Base-by-base conservation (phyloP, 176 grass and related monocot genomes). In the Hsuehochloa calcarea region DNA sequence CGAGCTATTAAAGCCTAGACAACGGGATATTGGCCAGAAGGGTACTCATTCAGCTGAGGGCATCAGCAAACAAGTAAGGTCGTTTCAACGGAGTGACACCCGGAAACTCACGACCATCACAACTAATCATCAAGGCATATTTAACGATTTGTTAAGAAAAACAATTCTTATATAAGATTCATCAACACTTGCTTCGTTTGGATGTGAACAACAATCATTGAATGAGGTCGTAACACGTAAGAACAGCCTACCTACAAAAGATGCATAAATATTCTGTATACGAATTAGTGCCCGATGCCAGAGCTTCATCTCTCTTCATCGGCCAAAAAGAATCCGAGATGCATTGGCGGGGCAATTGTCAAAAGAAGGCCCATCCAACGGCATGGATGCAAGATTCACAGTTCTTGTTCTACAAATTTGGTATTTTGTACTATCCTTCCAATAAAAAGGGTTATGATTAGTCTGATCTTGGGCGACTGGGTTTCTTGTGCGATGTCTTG, bases 401-500 rank as follows among this genome's bases (percentile, higher is more conserved):
- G 52, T 29, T 67, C 54, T 72, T 72, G 58, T 81, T 70, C 69
- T 78, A 68, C 75, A 77, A 78, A 40, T 64, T 72, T 34, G 8
- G 75, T 61, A 75, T 79, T 70, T 6, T 84, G 19, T 65, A 70
- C 43, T 55, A 37, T 51, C 56, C 51, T 43, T 82, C 17, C 41
- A 38, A 69, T n/a, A 58, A 54, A 66, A 88, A 84, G 55, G 72
- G 60, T 6, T 34, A 19, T 37, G 16, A 58, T 90, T 84, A 92
- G 55, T 96, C 96, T 79, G 96, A 94, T 94, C 96, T 94, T 20
- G 90, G 75, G 11, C 91, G 94, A 83, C 27, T 90, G 13, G 90
- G 80, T n/a, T 84, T 85, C 59, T 92, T 91, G 85, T 90, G 50
- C 10, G 89, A 78, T 26, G 41, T 99, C 79, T 91, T 94, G 78